Evolutionary conservation across 2,329 filamentous ascomycete species (phyloP), one percentile per base, ranked within the genome.

Genomic region (Phialophora tarda): DNA sequence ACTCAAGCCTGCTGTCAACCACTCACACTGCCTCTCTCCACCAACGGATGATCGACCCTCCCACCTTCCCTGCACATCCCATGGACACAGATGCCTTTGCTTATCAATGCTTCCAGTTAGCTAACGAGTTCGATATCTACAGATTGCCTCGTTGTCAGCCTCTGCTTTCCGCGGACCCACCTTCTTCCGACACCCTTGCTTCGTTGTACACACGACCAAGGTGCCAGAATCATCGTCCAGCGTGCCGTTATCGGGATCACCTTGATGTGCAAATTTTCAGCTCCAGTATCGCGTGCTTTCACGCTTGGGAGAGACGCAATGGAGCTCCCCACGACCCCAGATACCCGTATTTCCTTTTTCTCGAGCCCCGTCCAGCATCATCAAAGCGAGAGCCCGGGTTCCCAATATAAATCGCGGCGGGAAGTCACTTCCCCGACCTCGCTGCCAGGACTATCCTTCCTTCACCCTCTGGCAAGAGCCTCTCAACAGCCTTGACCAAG

Each of bases 21-120:
- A 30, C 38, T 61, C 21, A 8, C 23, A 26, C 53, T 56, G 21
- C 34, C 24, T 17, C 38, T 56, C 50, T n/a, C 58, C 24, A 44
- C 50, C 56, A 21, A n/a, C 55, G 54, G 55, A 44, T 59, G 62
- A 64, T 59, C 62, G 57, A n/a, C 55, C 21, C 32, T 59, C 26
- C n/a, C 32, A 59, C 55, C 28, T 53, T 11, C 62, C 56, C 44
- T 63, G 54, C 53, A 58, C 50, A 50, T 63, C 41, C 51, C 59
- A 58, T 53, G 32, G 51, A 59, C 21, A 28, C 32, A 30, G n/a
- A n/a, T 53, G 51, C n/a, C 7, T 62, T 58, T 65, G 57, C 63
- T 65, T 65, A 65, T 65, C 63, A 65, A 53, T 21, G 54, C 44
- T 59, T 62, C 63, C 59, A 65, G 30, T 62, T 58, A 65, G 41